Conservation (phyloP, 2,329 filamentous ascomycete species). For the Cordyceps militaris region DNA sequence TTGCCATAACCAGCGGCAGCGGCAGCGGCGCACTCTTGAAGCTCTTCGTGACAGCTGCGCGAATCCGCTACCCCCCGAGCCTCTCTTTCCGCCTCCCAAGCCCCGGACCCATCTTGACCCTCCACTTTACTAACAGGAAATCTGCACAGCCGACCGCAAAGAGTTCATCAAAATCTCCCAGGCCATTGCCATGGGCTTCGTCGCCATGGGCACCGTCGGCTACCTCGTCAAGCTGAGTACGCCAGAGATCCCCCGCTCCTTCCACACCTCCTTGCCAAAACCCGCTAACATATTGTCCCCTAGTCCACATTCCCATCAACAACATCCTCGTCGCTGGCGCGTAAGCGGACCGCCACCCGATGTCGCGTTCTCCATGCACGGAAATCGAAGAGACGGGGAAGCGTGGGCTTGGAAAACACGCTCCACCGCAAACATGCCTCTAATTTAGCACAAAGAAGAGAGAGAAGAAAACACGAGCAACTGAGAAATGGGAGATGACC, state of each 20-base stretch:
- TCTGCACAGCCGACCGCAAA: constrained; percentile 31
- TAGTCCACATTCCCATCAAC: constrained; percentile 64
- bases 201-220: constrained; percentile 64
- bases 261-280: neutral
- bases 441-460: too few species aligned
- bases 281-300: neutral
- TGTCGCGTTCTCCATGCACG: too few species aligned
- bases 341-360: constrained; percentile 33
- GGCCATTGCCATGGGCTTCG: constrained; percentile 62
- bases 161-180: constrained; percentile 41
- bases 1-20: too few species aligned
- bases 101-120: neutral
- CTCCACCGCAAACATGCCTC: too few species aligned
- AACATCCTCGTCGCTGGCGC: constrained; percentile 62
- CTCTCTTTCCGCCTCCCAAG: too few species aligned
- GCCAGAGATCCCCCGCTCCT: constrained; percentile 17
- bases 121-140: neutral
- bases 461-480: too few species aligned
- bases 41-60: neutral
- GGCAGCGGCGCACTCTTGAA: neutral
- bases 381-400: too few species aligned
- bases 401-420: too few species aligned
- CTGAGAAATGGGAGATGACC: too few species aligned
- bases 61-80: too few species aligned
- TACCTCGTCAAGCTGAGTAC: constrained; percentile 64